phyloP scores from a whole-genome alignment of 805 yeast species.

The Lipomyces spencermartinsiae region DNA sequence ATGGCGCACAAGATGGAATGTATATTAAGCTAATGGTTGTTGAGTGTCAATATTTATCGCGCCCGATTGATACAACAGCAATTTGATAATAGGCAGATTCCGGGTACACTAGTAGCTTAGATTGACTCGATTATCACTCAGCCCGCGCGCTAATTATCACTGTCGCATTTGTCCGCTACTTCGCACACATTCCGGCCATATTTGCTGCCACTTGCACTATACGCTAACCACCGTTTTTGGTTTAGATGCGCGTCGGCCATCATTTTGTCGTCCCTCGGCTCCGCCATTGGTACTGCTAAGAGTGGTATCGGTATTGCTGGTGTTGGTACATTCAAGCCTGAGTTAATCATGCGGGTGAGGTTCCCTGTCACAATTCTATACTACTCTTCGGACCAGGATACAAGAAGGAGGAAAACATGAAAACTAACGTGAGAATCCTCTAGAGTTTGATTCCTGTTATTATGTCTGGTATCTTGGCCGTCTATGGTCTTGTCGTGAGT shows the following conservation, averaged over 20 bases:
- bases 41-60: neutral
- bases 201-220: neutral
- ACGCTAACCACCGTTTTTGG: neutral
- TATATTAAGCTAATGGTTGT: neutral
- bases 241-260: slow-evolving; percentile 92
- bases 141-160: neutral
- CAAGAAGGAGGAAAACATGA: neutral
- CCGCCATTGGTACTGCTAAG: slow-evolving; percentile 98
- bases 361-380: neutral
- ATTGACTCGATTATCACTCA: neutral
- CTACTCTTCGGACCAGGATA: neutral
- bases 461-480: slow-evolving; percentile 96
- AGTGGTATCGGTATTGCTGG: slow-evolving; percentile 98
- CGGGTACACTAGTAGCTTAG: neutral
- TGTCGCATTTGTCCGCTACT: neutral
- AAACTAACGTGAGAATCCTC: neutral
- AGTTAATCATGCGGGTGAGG: slow-evolving; percentile 79
- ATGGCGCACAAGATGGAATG: neutral
- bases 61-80: neutral
- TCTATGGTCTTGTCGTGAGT: slow-evolving; percentile 96
- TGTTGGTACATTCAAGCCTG: slow-evolving; percentile 97
- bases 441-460: slow-evolving; percentile 83
- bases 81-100: neutral
- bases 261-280: slow-evolving; percentile 97
- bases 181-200: slow-evolving; percentile 31